phyloP scores from a whole-genome alignment of 1,284 basidiomycete genomes.

The Leccinum pachyderme region DNA sequence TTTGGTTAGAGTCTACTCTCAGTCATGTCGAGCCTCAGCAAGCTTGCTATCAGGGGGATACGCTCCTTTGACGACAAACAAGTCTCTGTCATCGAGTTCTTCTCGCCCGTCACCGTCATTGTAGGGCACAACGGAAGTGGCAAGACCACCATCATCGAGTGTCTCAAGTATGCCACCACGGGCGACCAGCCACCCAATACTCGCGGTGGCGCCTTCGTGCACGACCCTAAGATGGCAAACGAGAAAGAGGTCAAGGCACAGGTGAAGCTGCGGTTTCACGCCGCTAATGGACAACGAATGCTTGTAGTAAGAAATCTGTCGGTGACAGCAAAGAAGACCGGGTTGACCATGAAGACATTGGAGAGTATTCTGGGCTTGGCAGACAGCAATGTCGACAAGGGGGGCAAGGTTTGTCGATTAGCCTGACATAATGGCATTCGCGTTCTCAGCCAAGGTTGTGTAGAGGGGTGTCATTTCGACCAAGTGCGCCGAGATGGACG shows the following conservation, averaged over 20 bases:
- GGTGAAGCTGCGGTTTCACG: conserved; percentile 91
- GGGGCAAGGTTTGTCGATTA: conserved; percentile 63
- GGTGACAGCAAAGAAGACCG: conserved; percentile 91
- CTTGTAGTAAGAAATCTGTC: conserved; percentile 92
- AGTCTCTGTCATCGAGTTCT: conserved; percentile 95
- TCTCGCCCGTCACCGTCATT: conserved; percentile 96
- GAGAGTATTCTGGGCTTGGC: conserved; percentile 86
- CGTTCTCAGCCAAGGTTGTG: neutral
- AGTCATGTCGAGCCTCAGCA: conserved; percentile 81
- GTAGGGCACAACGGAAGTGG: conserved; percentile 98
- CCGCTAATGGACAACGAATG: conserved; percentile 87
- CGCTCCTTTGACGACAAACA: conserved; percentile 94
- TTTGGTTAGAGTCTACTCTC: neutral
- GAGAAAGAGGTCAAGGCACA: conserved; percentile 99
- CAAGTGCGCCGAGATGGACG: conserved; percentile 95
- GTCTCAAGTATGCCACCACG: conserved; percentile 97
- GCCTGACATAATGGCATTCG: neutral
- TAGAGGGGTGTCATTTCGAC: conserved; percentile 90
- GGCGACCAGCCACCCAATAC: conserved; percentile 98
- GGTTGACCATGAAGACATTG: conserved; percentile 95
- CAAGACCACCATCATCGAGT: conserved; percentile 99
- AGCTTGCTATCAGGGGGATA: conserved; percentile 85
- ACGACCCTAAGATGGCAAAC: conserved; percentile 98
- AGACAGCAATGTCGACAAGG: conserved; percentile 65
- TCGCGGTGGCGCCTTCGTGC: conserved; percentile 95